phyloP scores from a whole-genome alignment of 148 eudicot genomes.

The Chenopodium suecicum region DNA sequence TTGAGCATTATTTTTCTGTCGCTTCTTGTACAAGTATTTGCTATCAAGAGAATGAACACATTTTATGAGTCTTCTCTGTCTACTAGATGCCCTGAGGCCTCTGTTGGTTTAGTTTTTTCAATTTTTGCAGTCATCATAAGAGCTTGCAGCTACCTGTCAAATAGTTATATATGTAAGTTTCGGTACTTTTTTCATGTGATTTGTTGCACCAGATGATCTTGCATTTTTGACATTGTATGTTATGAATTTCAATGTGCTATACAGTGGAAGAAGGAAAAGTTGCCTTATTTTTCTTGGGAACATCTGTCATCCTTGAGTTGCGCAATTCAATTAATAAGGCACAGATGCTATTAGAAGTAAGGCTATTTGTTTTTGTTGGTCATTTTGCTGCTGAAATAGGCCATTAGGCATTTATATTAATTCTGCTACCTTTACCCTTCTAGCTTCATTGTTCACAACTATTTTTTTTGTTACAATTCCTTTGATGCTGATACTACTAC shows the following conservation, averaged over 20 bases:
- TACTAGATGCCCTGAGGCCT: constrained; percentile 30
- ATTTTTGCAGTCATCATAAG: constrained; percentile 55
- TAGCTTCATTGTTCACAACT: background rate
- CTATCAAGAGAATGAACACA: constrained; percentile 51
- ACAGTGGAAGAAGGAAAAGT: constrained; percentile 98
- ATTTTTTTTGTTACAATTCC: background rate
- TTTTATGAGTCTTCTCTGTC: constrained; percentile 29
- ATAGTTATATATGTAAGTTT: constrained; percentile 89
- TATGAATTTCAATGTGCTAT: constrained; percentile 23
- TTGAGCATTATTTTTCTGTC: constrained; percentile 59
- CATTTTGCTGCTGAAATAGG: background rate
- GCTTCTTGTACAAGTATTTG: constrained; percentile 53
- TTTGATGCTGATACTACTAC: background rate
- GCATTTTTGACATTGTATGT: constrained; percentile 18
- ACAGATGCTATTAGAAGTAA: constrained; percentile 65
- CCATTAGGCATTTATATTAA: background rate
- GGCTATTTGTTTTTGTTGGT: constrained; percentile 23
- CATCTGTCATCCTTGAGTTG: constrained; percentile 57
- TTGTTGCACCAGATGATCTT: constrained; percentile 18
- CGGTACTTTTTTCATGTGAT: background rate
- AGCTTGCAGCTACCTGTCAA: constrained; percentile 82
- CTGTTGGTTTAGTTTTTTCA: constrained; percentile 50
- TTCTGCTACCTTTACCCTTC: background rate
- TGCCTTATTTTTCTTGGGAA: constrained; percentile 72
- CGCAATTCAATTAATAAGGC: constrained; percentile 54